Base-by-base conservation (phyloP, 2,329 filamentous ascomycete species). In the Colletotrichum salicis region DNA sequence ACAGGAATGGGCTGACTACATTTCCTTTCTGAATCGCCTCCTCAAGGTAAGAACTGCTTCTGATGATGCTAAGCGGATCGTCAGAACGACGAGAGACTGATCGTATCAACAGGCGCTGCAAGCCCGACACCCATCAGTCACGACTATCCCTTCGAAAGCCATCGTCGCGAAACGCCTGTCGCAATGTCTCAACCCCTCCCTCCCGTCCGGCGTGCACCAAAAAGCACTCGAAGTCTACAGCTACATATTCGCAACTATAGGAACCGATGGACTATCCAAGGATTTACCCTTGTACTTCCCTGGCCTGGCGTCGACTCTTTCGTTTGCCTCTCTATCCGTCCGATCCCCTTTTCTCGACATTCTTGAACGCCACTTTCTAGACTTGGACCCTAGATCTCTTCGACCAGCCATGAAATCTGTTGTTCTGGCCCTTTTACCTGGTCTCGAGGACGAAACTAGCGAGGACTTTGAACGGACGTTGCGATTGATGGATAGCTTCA, bases 1-100 rank as follows among this genome's bases (percentile, higher is more conserved):
- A 76, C 95, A 98, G 83, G 96, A 99, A 90, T 99, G 96, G 96
- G 96, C 97, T 60, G 96, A 99, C 84, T 99, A 99, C 80, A 99
- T 99, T 78, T 97, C 96, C 22, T 99, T 98, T 80, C 85, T 99
- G 67, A 97, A 94, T 79, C 91, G 94, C 73, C 87, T 99, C 60
- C 86, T 97, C 73, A 98, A 98, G 90, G 94, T 95, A 80, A 76
- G 81, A 12, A 48, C 29, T 29, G 29, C n/a, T 24, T n/a, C 2
- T 37, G 15, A 13, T 11, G 22, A 45, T n/a, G n/a, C 8, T 19
- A 11, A 19, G 35, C 5, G n/a, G 41, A 45, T n/a, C 7, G 2
- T 24, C 7, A 27, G 3, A 8, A 19, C 5, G 6, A 37, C 12
- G 27, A 12, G 10, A 61, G 15, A 65, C 58, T 72, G 29, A 58